Base-by-base conservation (phyloP, 2,329 filamentous ascomycete genomes). In the Exophiala xenobiotica region DNA sequence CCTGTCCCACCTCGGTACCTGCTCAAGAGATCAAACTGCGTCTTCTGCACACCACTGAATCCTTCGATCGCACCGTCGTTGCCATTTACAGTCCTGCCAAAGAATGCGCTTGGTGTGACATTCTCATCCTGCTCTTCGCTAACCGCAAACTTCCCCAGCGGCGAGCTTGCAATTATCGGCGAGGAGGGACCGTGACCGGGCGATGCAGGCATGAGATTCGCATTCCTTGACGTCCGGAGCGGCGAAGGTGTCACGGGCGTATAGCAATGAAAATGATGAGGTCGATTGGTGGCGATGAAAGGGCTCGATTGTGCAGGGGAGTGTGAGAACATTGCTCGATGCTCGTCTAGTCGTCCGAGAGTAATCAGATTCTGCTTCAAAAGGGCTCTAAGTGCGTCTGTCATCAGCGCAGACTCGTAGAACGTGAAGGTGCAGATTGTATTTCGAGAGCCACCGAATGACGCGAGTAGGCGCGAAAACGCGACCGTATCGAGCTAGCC, bases 211-310 rank as follows among this genome's bases (percentile, higher is more conserved):
- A 59, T 58, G 14, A 57, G 31, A 45, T 62, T 62, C 22, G 57
- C 58, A 61, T 60, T 58, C 40, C 53, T 49, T 12, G 53, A 57
- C 20, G 56, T 60, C 42, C 54, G 51, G n/a, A 62, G 47, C 27
- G 60, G 58, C 27, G 56, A 59, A 12, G 59, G 55, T 7, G 52
- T 49, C 23, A 51, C 33, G 8, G 56, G 52, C 4, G 51, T 37
- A 35, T 52, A 54, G 20, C 11, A 35, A 24, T 27, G 74, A 55
- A 74, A n/a, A n/a, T n/a, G 75, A 60, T 74, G 74, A 44, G 73
- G 70, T 42, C 72, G 70, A 52, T 74, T 75, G 57, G 49, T 14
- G 39, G 46, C 31, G 49, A 51, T 38, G 50, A 53, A 53, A 35
- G 22, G 16, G 23, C 39, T 53, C 14, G 45, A 22, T 20, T 38